Base-by-base conservation (phyloP, 179 eudicot genomes). In the Spergularia azorica region DNA sequence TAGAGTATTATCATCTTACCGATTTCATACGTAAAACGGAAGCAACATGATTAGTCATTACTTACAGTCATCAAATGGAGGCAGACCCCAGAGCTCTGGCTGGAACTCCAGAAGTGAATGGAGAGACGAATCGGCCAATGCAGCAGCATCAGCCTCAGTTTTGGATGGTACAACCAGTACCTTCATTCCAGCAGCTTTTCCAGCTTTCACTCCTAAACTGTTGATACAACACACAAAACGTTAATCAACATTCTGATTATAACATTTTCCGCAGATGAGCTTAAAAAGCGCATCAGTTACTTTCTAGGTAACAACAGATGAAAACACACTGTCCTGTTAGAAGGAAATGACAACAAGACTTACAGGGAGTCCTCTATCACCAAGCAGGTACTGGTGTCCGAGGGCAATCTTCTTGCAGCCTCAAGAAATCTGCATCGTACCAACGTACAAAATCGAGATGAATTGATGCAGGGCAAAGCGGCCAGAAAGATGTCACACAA, bases 341-440 rank as follows among this genome's bases (percentile, higher is more conserved):
- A 16, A 16, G 57, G 43, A 26, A 58, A 10, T 9, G 20, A 10
- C 21, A 60, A 62, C 12, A 63, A n/a, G n/a, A 85, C 97, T 88
- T 90, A 92, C 98, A 92, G 54, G 43, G 97, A 92, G 74, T 94
- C 98, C 82, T 94, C 98, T 67, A 94, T 85, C 79, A 94, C 98
- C n/a, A 94, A 81, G 88, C 97, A 94, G 66, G 77, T 48, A 73
- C 63, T 63, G 67, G 97, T 77, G 77, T 90, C 89, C 41, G 86
- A 82, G 18, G 88, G 84, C 90, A 92, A 82, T 86, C 82, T 83
- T 55, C 72, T 92, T 78, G 98, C 97, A 79, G 94, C 92, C 82
- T 94, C 98, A 51, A 90, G 87, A 82, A 86, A 94, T 83, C 98
- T 94, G 75, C 78, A 65, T 56, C 17, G 76, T 64, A 67, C 38